Evolutionary conservation across 306 rosid genomes (phyloP), one percentile per base, ranked within the genome.

Genomic region (Chamaecrista fasciculata): DNA sequence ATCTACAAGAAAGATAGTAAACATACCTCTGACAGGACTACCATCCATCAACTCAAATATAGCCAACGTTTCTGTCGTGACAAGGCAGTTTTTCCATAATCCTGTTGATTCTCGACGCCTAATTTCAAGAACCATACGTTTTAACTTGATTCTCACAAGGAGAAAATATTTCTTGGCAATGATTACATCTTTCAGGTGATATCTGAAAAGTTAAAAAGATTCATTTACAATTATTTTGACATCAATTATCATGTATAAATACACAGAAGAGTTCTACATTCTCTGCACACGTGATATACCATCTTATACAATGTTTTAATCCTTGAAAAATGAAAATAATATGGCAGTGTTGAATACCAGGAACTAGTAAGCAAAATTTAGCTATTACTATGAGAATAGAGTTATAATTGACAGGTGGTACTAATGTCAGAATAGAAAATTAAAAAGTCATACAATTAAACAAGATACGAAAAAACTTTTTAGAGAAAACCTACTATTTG

Each of bases 21-120:
- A 82, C 74, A 73, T 78, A 91, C 99, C 99, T 91, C 99, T 78
- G 52, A 94, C 99, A 39, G 99, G 99, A 82, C 97, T 97, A 62
- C 99, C 99, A 81, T 90, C 99, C 99, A 94, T 94, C 85, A 94
- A 77, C 81, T 94, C 97, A 47, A 90, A 90, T 82, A 90, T 94
- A 50, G 99, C 99, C 62, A 94, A 83, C 48, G 99, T 94, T 87
- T 94, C 99, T 26, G 99, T 94, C 83, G 91, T 97, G 43, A 94
- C 96, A 80, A 90, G 99, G 67, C 97, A 86, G 79, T 82, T 94
- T 55, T 90, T 81, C 66, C 99, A 97, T n/a, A 97, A 86, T 16
- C 99, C 99, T 24, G 99, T 94, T 49, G 99, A 94, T 69, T 94
- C 99, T 62, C 99, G 79, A 34, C 99, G 97, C 73, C 97, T 85